These are phyloP conservation scores for Stevia rebaudiana DNA, from an alignment of 140 eudicot species.

Conservation along the genomic window DNA sequence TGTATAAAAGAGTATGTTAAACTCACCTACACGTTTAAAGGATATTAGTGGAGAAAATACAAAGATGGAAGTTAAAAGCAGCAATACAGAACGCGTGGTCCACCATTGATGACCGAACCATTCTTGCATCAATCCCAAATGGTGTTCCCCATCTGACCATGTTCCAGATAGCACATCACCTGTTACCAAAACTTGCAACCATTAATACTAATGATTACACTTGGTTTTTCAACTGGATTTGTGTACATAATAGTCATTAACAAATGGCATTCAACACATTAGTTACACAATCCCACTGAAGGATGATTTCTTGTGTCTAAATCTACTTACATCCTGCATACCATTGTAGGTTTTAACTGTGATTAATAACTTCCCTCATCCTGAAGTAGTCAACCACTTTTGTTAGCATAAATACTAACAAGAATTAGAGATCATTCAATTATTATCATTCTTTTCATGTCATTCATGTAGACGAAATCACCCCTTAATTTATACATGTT, in stretches of 20 bases:
- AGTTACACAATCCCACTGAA: not conserved
- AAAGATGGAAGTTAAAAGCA: conserved; percentile 59
- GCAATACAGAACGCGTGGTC: conserved; percentile 56
- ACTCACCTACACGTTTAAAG: conserved; percentile 89
- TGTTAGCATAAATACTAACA: not conserved
- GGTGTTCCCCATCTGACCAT: conserved; percentile 68
- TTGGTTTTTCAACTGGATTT: not conserved
- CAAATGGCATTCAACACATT: not conserved
- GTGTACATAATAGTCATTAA: conserved; percentile 1
- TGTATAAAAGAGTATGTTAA: not conserved
- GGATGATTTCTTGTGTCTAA: not conserved
- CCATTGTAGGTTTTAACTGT: not conserved
- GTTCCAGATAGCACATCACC: conserved; percentile 94
- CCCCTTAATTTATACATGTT: not conserved
- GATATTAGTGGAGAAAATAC: conserved; percentile 76
- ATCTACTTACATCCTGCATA: not conserved
- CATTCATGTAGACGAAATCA: not conserved
- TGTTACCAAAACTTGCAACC: conserved; percentile 31
- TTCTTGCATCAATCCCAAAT: conserved; percentile 85
- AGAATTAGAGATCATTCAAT: not conserved
- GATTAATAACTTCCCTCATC: not conserved
- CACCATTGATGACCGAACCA: conserved; percentile 93
- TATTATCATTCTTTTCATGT: not conserved
- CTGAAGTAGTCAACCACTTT: not conserved
- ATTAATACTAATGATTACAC: not conserved